Conservation (phyloP, 306 rosid genomes). For the Bauhinia variegata region DNA sequence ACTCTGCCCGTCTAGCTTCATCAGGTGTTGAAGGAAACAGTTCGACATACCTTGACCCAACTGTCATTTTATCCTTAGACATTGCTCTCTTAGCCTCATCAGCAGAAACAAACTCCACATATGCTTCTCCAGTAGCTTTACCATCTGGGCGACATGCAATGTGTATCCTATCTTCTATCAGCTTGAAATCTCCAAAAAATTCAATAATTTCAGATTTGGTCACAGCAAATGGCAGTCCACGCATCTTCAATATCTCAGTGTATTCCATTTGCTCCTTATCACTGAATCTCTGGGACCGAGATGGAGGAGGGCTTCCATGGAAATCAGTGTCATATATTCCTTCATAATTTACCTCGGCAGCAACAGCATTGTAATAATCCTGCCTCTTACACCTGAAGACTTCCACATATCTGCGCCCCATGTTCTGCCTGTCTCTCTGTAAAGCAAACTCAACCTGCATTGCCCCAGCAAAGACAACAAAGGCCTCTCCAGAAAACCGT, state of each 20-base stretch:
- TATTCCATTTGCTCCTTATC: slow-evolving; percentile 96
- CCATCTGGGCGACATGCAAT: slow-evolving; percentile 97
- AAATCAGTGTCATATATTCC: slow-evolving; percentile 84
- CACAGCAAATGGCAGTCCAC: slow-evolving; percentile 85
- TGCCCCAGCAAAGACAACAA: slow-evolving; percentile 90
- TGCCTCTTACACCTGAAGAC: slow-evolving; percentile 95
- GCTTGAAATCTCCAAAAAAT: slow-evolving; percentile 75
- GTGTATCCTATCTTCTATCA: slow-evolving; percentile 76
- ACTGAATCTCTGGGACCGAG: slow-evolving; percentile 72
- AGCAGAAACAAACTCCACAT: slow-evolving; percentile 80
- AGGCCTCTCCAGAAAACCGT: slow-evolving; percentile 95
- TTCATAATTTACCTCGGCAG: slow-evolving; percentile 81
- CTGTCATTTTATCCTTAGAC: slow-evolving; percentile 95
- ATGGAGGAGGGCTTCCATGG: slow-evolving; percentile 96
- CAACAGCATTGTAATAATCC: slow-evolving; percentile 92
- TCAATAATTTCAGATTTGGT: slow-evolving; percentile 72
- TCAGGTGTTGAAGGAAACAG: slow-evolving; percentile 96
- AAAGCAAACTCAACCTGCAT: slow-evolving; percentile 91
- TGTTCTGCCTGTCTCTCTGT: slow-evolving; percentile 91
- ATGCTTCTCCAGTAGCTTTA: slow-evolving; percentile 98
- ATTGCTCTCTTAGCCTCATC: slow-evolving; percentile 95
- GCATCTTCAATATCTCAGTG: slow-evolving; percentile 94
- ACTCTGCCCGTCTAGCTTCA: slow-evolving; percentile 95
- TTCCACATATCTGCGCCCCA: slow-evolving; percentile 97
- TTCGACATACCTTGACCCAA: slow-evolving; percentile 98